Base-by-base conservation (phyloP, 306 rosid species). In the Ormosia emarginata region DNA sequence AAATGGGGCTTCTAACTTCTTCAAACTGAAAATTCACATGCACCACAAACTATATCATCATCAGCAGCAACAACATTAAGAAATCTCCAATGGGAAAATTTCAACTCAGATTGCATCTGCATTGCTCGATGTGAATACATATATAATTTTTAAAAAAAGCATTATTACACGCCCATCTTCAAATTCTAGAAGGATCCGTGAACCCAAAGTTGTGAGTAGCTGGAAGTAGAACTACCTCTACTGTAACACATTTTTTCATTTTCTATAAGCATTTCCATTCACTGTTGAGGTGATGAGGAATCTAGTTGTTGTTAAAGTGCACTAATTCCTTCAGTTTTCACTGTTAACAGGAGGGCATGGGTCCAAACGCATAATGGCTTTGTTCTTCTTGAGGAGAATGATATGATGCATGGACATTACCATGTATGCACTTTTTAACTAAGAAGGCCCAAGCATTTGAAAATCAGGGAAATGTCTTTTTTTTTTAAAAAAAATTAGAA, bases 171-270 rank as follows among this genome's bases (percentile, higher is more conserved):
- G 18, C 36, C 44, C 41, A 80, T 52, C 43, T 74, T 75, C 69
- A 78, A 83, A 82, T 58, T 84, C 83, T 79, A 86, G 84, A 86
- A 75, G 82, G 90, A 90, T 93, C 94, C 93, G 92, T 89, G 94
- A 91, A 81, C 79, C 67, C 52, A 70, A 61, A 40, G 61, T 65
- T 43, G 34, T 53, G 10, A 58, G 53, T 30, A 14, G 80, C 52
- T 83, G 46, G 73, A 83, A 73, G 39, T 79, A 53, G 80, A 83
- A 71, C 32, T 72, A 39, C 66, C 36, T 32, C 46, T 50, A 9
- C 30, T 50, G 41, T 14, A 30, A 8, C 55, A 78, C 13, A 53
- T 53, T 24, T 83, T 71, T 8, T 44, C 61, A 52, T 30, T 65
- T 65, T 24, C 0, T 24, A 24, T 24, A 24, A 24, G 9, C 36